Base-by-base conservation (phyloP, 306 rosid genomes). In the Prosopis cineraria region DNA sequence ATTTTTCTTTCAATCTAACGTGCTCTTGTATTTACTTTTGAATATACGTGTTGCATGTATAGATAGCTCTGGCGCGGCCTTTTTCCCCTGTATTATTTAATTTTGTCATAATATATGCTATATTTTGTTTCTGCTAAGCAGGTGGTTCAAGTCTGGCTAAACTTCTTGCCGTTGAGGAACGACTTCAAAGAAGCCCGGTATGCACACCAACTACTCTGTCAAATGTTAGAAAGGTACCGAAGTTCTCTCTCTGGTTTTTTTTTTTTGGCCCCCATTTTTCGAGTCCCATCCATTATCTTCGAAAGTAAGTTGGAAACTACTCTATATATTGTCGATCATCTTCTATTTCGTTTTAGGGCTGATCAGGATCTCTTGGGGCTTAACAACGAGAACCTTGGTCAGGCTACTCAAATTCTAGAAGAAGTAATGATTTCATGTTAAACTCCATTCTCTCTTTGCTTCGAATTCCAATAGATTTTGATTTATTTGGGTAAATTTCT, bases 361-460 rank as follows among this genome's bases (percentile, higher is more conserved):
- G 85, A 82, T 67, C 31, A 17, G 41, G 39, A 78, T n/a, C 72
- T 82, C 45, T 78, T 82, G 68, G 85, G 85, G 25, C 22, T 55
- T 10, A 14, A 82, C n/a, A 44, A 78, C 0, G 16, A 44, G 39
- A 66, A 82, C 68, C 79, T 78, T 73, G 64, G 72, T 4, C 10
- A 36, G 43, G 44, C 67, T 11, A 16, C 36, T 34, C 31, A 50
- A 31, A 3, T 78, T 30, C 27, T 73, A 19, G 55, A 10, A 30
- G 40, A 71, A 39, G 85, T 81, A 52, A 39, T 9, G 39, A 44
- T 33, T 30, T 45, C 39, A 30, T 50, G 74, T 71, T 7, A 33
- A 52, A 59, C 6, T 30, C 48, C 67, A 10, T 33, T 43, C 33
- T 68, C 20, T 58, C 1, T n/a, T n/a, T 33, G 5, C 68, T 56